Conservation (phyloP, 2,329 filamentous ascomycete species). For the Clonostachys solani region DNA sequence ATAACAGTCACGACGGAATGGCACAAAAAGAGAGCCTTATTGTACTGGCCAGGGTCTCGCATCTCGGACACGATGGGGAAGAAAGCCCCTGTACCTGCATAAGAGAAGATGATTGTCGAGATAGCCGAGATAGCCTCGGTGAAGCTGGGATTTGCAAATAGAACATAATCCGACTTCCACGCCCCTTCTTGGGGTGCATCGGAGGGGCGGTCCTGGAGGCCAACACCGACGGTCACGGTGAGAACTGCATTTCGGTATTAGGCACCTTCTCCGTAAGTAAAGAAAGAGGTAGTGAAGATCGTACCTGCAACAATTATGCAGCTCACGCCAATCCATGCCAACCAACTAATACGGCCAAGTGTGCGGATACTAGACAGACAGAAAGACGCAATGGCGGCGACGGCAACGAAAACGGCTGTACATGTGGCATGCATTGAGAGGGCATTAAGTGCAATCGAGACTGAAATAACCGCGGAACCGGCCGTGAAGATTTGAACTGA, state of each 20-base stretch:
- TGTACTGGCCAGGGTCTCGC: constrained; percentile 40
- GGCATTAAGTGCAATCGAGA: constrained; percentile 33
- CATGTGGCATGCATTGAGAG: constrained; percentile 30
- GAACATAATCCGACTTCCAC: constrained; percentile 19
- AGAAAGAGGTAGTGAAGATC: neutral
- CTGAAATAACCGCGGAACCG: constrained; percentile 33
- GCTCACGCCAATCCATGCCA: constrained; percentile 22
- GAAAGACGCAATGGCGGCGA: constrained; percentile 83
- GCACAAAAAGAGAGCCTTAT: constrained; percentile 55
- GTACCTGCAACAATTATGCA: constrained; percentile 18
- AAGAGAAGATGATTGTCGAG: constrained; percentile 69
- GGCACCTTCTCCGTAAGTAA: neutral
- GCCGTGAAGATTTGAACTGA: constrained; percentile 14
- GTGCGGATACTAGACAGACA: constrained; percentile 84
- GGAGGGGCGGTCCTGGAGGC: constrained; percentile 17
- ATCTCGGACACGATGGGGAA: constrained; percentile 48
- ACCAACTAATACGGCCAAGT: constrained; percentile 22
- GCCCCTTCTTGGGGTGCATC: constrained; percentile 9
- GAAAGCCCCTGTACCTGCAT: constrained; percentile 49
- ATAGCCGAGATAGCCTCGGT: constrained; percentile 55
- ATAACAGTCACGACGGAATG: constrained; percentile 59
- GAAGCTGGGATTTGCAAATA: constrained; percentile 30
- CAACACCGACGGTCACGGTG: constrained; percentile 20
- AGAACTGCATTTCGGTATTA: constrained; percentile 9
- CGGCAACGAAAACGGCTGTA: constrained; percentile 31